Evolutionary conservation across 345 rosid species (phyloP).

Genomic region (Hevea brasiliensis): DNA sequence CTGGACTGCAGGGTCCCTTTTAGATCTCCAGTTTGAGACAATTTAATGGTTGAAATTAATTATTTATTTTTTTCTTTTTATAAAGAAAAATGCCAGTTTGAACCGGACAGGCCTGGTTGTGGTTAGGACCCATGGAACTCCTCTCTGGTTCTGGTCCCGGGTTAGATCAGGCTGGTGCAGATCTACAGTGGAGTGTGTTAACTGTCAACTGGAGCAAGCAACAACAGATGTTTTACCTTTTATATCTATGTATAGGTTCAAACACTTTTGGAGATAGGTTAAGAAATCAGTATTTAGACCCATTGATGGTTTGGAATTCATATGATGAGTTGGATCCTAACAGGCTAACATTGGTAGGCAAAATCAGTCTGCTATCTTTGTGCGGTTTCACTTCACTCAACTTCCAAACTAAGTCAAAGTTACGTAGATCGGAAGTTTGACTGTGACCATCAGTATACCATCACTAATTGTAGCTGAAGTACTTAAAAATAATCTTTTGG

Average conservation of each 20-base stretch:
- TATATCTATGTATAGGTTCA: background rate
- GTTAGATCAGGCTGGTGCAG: too few relatives aligned
- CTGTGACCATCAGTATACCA: background rate
- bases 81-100: too few relatives aligned
- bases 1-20: too few relatives aligned
- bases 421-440: background rate
- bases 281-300: background rate
- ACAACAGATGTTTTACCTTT: background rate
- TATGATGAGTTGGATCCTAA: background rate
- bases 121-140: too few relatives aligned
- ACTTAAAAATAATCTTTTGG: background rate
- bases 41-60: too few relatives aligned
- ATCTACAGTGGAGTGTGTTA: background rate
- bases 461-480: background rate
- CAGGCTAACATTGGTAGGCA: background rate
- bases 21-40: too few relatives aligned
- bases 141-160: too few relatives aligned
- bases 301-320: background rate
- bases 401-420: constrained; percentile 7
- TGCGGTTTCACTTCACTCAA: background rate
- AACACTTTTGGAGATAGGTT: background rate
- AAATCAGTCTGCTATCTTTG: background rate
- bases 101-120: too few relatives aligned
- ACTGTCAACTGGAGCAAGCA: background rate
- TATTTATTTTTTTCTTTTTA: too few relatives aligned